phyloP scores from a whole-genome alignment of 208 protist genomes.

The Kentomonas sorsogonicus region DNA sequence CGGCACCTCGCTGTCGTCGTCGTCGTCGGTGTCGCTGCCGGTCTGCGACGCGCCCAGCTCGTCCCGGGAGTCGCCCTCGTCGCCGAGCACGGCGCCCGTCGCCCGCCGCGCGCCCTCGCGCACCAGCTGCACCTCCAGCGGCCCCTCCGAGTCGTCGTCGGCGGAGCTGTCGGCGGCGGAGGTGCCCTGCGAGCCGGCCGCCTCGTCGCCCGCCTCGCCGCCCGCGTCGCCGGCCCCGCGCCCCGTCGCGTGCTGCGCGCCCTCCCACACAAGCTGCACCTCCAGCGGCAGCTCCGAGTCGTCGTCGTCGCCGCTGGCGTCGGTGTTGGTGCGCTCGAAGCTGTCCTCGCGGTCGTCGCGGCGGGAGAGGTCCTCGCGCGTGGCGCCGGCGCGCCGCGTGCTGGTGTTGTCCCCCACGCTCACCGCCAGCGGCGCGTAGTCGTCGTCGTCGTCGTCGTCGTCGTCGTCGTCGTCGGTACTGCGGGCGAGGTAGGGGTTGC shows the following conservation, averaged over 20 bases:
- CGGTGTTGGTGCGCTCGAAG: background rate
- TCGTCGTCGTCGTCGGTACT: background rate
- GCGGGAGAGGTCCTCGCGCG: too few relatives aligned
- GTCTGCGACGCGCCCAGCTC: too few relatives aligned
- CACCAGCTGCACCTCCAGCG: conserved; percentile 13
- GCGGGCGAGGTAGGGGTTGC: too few relatives aligned
- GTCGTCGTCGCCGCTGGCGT: conserved; percentile 4
- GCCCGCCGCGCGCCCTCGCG: conserved; percentile 10
- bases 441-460: conserved; percentile 11
- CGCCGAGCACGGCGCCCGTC: conserved; percentile 6
- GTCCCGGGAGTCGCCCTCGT: too few relatives aligned
- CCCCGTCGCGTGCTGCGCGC: too few relatives aligned
- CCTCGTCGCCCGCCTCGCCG: conserved; percentile 8
- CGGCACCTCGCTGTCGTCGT: too few relatives aligned
- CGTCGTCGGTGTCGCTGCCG: too few relatives aligned
- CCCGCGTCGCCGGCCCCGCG: background rate
- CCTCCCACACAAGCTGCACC: too few relatives aligned
- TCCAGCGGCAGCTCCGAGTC: too few relatives aligned
- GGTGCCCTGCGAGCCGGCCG: conserved; percentile 1
- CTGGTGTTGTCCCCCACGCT: too few relatives aligned
- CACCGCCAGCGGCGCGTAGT: background rate
- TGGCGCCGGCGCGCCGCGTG: too few relatives aligned
- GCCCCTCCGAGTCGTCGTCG: conserved; percentile 18
- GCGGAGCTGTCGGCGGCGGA: conserved; percentile 1
- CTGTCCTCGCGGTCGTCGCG: too few relatives aligned